phyloP scores from a whole-genome alignment of 805 yeast genomes.

The Pichia membranifaciens region DNA sequence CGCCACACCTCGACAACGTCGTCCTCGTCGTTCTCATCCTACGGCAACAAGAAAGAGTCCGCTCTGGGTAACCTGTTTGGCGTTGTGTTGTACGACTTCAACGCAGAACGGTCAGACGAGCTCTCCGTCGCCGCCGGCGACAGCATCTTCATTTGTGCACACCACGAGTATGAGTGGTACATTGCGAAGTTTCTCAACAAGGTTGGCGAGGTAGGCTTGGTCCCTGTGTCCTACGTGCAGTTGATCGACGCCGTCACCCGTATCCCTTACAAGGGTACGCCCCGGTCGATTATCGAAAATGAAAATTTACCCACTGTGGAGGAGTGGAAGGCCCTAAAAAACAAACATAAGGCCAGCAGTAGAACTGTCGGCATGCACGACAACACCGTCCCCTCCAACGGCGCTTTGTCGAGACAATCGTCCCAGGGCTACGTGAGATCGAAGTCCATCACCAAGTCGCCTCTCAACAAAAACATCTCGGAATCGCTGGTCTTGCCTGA shows the following conservation, averaged over 20 bases:
- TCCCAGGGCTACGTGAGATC: constrained; percentile 6
- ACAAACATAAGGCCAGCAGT: constrained; percentile 86
- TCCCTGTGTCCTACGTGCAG: constrained; percentile 86
- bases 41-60: background rate
- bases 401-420: constrained; percentile 13
- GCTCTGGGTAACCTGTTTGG: constrained; percentile 56
- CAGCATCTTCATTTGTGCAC: constrained; percentile 88
- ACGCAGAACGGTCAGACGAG: constrained; percentile 81
- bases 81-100: constrained; percentile 76
- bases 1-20: background rate
- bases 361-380: constrained; percentile 31
- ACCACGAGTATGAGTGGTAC: constrained; percentile 95
- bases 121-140: constrained; percentile 81
- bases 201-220: constrained; percentile 94
- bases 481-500: constrained; percentile 31
- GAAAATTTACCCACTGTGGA: constrained; percentile 87
- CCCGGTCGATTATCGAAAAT: constrained; percentile 44
- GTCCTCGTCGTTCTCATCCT: background rate
- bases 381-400: background rate
- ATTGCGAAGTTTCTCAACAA: constrained; percentile 95
- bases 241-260: constrained; percentile 72
- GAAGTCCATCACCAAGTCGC: constrained; percentile 2
- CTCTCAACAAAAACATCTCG: constrained; percentile 1
- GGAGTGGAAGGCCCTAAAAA: constrained; percentile 89
- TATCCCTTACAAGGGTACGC: constrained; percentile 46